phyloP scores from a whole-genome alignment of 148 eudicot genomes.

The Rhododendron griersonianum region DNA sequence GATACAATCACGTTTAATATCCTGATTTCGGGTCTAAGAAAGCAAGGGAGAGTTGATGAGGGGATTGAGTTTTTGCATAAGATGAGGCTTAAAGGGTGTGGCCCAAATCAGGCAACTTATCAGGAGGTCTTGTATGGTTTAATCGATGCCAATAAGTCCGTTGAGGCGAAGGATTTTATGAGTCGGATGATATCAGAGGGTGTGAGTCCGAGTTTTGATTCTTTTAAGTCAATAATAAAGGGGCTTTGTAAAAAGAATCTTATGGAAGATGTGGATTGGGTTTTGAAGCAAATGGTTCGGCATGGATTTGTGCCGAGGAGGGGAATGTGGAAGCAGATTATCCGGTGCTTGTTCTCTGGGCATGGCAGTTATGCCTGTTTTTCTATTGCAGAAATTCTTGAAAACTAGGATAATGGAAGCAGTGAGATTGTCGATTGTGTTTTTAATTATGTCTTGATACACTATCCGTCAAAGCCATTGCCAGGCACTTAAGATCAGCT shows the following conservation, averaged over 20 bases:
- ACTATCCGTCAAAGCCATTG: background rate
- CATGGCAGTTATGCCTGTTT: background rate
- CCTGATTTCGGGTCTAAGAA: conserved; percentile 57
- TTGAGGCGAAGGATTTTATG: conserved; percentile 53
- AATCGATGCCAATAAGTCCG: conserved; percentile 39
- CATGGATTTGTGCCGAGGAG: conserved; percentile 66
- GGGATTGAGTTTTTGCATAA: conserved; percentile 53
- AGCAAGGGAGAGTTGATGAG: conserved; percentile 60
- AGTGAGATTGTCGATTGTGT: background rate
- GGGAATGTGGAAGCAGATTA: conserved; percentile 61
- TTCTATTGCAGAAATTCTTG: conserved; percentile 20
- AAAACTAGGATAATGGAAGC: background rate
- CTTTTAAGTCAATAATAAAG: conserved; percentile 52
- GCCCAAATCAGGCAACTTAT: conserved; percentile 65
- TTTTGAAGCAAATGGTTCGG: conserved; percentile 54
- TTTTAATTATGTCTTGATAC: background rate
- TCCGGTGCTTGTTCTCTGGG: conserved; percentile 31
- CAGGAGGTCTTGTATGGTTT: conserved; percentile 81
- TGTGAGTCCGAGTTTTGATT: conserved; percentile 63
- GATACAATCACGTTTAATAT: conserved; percentile 64
- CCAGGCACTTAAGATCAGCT: background rate
- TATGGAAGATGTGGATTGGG: conserved; percentile 70
- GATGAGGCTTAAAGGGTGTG: conserved; percentile 69
- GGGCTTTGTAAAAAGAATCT: conserved; percentile 51
- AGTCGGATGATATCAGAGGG: conserved; percentile 42